Conservation (phyloP, 2,329 filamentous ascomycete genomes). For the Ascochyta fabae region DNA sequence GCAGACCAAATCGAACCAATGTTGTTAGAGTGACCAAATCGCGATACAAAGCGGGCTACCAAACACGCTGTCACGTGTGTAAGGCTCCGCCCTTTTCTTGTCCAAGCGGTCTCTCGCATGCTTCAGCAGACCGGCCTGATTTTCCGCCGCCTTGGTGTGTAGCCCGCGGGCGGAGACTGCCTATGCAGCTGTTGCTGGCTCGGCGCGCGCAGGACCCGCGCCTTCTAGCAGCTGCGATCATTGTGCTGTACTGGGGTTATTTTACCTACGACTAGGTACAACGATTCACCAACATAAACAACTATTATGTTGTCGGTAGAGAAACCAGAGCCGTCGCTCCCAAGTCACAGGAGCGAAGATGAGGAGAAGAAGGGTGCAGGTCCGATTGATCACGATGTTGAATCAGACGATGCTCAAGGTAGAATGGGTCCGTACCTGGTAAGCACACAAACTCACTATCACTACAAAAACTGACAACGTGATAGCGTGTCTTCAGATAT, state of each 20-base stretch:
- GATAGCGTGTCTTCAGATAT: slow-evolving; percentile 46
- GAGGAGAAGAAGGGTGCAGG: neutral
- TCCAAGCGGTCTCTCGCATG: neutral
- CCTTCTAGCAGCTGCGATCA: too few relatives aligned
- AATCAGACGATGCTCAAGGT: slow-evolving; percentile 22
- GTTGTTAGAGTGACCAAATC: neutral
- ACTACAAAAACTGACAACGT: slow-evolving; percentile 10
- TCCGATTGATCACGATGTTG: slow-evolving; percentile 5
- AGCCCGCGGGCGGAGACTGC: neutral
- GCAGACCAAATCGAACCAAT: neutral
- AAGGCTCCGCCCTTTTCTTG: neutral
- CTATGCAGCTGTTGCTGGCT: neutral
- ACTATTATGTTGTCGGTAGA: slow-evolving; percentile 18
- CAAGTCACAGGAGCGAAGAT: neutral
- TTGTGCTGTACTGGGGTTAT: too few relatives aligned
- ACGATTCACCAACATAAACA: neutral
- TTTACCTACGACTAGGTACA: too few relatives aligned
- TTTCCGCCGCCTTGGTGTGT: neutral
- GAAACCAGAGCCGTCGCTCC: neutral
- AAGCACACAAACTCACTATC: slow-evolving; percentile 3
- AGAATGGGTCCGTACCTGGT: slow-evolving; percentile 36
- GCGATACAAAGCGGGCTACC: neutral
- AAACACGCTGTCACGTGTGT: slow-evolving; percentile 3
- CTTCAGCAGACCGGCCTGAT: neutral
- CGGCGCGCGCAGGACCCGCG: neutral